These are phyloP conservation scores for Mortierella sp. DNA, from an alignment of 371 early-diverging fungal genomes.

Conservation along the genomic window DNA sequence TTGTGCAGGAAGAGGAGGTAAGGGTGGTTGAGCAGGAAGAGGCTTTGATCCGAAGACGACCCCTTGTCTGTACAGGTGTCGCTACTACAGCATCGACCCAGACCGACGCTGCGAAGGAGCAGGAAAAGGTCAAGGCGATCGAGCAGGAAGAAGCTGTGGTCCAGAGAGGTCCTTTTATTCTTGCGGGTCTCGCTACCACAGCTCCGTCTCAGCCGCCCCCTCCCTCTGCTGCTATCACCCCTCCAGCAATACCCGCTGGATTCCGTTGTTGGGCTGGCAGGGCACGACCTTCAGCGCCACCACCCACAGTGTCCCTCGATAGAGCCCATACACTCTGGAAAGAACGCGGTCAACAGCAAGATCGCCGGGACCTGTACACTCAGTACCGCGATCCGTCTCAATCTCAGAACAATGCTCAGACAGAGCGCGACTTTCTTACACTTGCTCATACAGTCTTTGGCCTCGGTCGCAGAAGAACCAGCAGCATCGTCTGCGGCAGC, in stretches of 20 bases:
- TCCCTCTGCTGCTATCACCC: neutral
- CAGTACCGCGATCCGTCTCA: neutral
- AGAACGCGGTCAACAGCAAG: neutral
- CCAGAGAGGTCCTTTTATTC: neutral
- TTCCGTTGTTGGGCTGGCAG: too few species aligned
- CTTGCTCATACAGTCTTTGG: neutral
- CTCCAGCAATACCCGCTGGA: neutral
- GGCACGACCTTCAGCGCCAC: too few species aligned
- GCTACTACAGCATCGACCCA: too few species aligned
- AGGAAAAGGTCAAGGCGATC: neutral
- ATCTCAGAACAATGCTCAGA: neutral
- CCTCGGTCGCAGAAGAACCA: neutral
- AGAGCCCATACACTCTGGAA: neutral
- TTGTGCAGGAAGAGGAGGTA: too few species aligned
- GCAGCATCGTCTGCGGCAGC: constrained; percentile 16
- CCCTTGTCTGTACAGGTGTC: too few species aligned
- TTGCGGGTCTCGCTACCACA: neutral
- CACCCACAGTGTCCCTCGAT: neutral
- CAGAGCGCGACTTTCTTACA: neutral
- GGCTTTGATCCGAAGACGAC: too few species aligned
- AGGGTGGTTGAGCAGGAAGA: too few species aligned
- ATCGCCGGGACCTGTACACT: neutral
- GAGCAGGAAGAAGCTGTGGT: neutral
- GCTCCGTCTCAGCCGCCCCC: neutral
- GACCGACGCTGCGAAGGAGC: too few species aligned